phyloP scores from a whole-genome alignment of 2,329 filamentous ascomycete species.

The Emmonsia crescens region DNA sequence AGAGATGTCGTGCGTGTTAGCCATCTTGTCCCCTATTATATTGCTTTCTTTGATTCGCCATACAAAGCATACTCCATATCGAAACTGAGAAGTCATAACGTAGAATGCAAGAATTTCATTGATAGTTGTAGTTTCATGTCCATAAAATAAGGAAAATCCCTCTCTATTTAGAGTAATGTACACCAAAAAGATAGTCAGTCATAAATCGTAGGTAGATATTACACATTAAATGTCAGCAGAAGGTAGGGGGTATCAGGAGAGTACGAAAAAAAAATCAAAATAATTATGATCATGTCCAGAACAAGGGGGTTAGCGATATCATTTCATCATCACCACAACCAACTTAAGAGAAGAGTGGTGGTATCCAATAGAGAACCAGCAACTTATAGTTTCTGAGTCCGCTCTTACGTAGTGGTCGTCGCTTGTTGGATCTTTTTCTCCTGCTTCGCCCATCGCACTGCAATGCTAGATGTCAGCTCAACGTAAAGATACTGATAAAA shows the following conservation, averaged over 20 bases:
- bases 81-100: background rate
- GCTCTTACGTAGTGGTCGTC: background rate
- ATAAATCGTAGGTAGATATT: background rate
- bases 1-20: background rate
- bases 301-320: background rate
- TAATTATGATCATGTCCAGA: background rate
- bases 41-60: background rate
- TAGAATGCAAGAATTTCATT: background rate
- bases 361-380: background rate
- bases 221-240: background rate
- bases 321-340: background rate
- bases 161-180: background rate
- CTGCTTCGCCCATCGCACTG: constrained; percentile 54
- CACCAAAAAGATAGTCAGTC: background rate
- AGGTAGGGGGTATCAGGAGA: background rate
- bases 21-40: background rate
- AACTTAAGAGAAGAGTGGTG: too few species aligned
- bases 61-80: background rate
- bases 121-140: background rate
- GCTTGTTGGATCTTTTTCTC: constrained; percentile 56
- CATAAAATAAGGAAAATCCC: background rate
- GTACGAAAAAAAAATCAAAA: background rate
- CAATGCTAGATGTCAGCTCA: constrained; percentile 3
- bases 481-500: background rate
- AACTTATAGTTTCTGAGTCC: background rate